Evolutionary conservation across 768 basidiomycete species (phyloP).

Genomic region (Phaeolepiota aurea): DNA sequence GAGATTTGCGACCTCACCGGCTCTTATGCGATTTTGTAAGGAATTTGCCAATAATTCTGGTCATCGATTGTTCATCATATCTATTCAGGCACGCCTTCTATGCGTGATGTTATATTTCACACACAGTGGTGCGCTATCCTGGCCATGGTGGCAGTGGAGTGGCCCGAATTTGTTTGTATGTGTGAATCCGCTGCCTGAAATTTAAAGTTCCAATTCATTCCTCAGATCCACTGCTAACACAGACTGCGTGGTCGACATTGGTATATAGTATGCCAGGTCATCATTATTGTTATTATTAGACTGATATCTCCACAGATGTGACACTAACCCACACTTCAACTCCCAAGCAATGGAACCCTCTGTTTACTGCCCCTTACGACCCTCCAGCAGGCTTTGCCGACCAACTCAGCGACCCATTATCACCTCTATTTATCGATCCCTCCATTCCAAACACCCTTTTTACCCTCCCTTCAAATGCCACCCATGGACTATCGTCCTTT

Average conservation of each 20-base stretch:
- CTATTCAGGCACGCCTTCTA: conserved; percentile 73
- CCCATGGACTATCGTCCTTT: conserved; percentile 73
- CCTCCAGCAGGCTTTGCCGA: conserved; percentile 66
- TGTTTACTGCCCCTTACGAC: conserved; percentile 44
- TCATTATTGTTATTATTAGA: background rate
- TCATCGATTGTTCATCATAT: conserved; percentile 6
- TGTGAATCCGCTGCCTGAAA: conserved; percentile 10
- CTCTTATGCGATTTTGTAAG: conserved; percentile 84
- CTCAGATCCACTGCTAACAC: conserved; percentile 82
- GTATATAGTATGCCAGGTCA: conserved; percentile 47
- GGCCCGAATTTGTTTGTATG: conserved; percentile 89
- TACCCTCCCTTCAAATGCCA: conserved; percentile 52
- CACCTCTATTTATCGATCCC: conserved; percentile 71
- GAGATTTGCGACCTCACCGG: conserved; percentile 74
- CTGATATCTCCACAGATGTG: conserved; percentile 45
- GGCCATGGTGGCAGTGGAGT: conserved; percentile 90
- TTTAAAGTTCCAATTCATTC: background rate
- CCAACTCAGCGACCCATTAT: conserved; percentile 62
- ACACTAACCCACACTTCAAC: conserved; percentile 48
- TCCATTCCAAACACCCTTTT: conserved; percentile 65
- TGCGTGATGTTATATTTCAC: conserved; percentile 88
- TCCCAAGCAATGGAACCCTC: conserved; percentile 59
- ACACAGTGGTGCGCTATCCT: conserved; percentile 89
- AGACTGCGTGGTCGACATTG: conserved; percentile 84
- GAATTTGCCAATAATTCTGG: conserved; percentile 8